Evolutionary conservation across 805 yeast species (phyloP).

Genomic region (Hanseniaspora thailandica): DNA sequence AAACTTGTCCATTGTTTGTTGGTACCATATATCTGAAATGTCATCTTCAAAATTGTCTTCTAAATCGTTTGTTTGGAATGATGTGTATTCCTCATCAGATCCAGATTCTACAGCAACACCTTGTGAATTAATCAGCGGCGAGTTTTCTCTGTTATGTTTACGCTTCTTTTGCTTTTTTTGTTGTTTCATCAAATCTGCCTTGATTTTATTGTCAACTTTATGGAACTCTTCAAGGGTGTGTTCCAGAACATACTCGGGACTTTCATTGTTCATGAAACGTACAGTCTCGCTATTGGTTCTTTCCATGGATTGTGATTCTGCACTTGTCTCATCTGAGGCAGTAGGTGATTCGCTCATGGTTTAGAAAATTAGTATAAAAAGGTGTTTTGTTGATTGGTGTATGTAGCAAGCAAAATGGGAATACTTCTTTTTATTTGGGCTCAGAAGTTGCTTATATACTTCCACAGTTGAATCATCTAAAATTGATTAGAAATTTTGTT

Average conservation of each 20-base stretch:
- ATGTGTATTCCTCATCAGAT: conserved; percentile 16
- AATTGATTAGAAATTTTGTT: not conserved
- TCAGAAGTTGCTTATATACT: too few relatives aligned
- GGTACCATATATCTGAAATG: conserved; percentile 30
- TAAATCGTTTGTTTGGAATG: not conserved
- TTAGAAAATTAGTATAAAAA: too few relatives aligned
- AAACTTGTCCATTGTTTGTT: conserved; percentile 39
- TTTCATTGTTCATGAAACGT: conserved; percentile 17
- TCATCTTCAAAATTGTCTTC: conserved; percentile 8
- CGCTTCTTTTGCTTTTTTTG: not conserved
- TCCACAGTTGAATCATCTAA: not conserved
- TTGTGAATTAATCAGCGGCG: not conserved
- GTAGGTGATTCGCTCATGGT: too few relatives aligned
- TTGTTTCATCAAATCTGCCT: not conserved
- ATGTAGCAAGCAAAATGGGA: too few relatives aligned
- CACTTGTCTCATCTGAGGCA: not conserved
- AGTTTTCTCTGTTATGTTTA: conserved; percentile 2
- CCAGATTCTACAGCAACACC: conserved; percentile 9
- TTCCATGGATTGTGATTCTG: not conserved
- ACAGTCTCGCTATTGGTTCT: conserved; percentile 2
- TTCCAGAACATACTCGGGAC: conserved; percentile 20
- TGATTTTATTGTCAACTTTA: not conserved
- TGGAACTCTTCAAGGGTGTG: conserved; percentile 16
- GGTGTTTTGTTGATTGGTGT: not conserved
- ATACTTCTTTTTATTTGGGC: not conserved